These are phyloP conservation scores for Pythium myriotylum DNA, from an alignment of 352 stramenopile species.

Conservation along the genomic window DNA sequence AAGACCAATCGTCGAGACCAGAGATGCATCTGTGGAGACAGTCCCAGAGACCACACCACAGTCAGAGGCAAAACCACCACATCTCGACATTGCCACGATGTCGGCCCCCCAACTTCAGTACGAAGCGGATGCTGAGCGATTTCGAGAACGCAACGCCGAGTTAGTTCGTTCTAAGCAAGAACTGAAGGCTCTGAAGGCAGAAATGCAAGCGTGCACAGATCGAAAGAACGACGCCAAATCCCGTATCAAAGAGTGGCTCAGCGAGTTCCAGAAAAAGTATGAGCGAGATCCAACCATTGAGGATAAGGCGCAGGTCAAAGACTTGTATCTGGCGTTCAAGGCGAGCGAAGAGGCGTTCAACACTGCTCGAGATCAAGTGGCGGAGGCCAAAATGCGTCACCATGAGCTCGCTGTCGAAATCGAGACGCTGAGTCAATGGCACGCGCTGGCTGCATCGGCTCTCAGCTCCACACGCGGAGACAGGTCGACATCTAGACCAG, in stretches of 20 bases:
- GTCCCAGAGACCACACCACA: neutral
- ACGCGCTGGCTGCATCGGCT: conserved; percentile 29
- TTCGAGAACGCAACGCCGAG: conserved; percentile 42
- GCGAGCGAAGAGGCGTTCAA: conserved; percentile 58
- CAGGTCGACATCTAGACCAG: neutral
- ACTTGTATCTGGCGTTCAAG: conserved; percentile 79
- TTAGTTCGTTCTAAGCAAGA: conserved; percentile 49
- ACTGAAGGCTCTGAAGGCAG: conserved; percentile 37
- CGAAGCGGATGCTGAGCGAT: conserved; percentile 48
- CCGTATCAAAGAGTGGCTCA: conserved; percentile 68
- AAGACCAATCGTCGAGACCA: conserved; percentile 12
- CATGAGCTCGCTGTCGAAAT: conserved; percentile 44
- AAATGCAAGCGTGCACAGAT: conserved; percentile 36
- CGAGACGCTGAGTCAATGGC: conserved; percentile 57
- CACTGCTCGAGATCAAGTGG: conserved; percentile 39
- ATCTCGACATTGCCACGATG: neutral
- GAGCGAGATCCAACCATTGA: conserved; percentile 64
- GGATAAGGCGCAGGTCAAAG: conserved; percentile 80
- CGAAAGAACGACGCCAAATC: conserved; percentile 58
- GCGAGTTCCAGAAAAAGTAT: conserved; percentile 50
- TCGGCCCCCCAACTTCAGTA: conserved; percentile 36
- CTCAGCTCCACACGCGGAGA: conserved; percentile 1
- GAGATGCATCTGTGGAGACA: conserved; percentile 12
- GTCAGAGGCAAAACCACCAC: neutral
- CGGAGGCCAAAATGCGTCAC: conserved; percentile 50